phyloP scores from a whole-genome alignment of 2,329 filamentous ascomycete species.

The Thielaviopsis musarum region DNA sequence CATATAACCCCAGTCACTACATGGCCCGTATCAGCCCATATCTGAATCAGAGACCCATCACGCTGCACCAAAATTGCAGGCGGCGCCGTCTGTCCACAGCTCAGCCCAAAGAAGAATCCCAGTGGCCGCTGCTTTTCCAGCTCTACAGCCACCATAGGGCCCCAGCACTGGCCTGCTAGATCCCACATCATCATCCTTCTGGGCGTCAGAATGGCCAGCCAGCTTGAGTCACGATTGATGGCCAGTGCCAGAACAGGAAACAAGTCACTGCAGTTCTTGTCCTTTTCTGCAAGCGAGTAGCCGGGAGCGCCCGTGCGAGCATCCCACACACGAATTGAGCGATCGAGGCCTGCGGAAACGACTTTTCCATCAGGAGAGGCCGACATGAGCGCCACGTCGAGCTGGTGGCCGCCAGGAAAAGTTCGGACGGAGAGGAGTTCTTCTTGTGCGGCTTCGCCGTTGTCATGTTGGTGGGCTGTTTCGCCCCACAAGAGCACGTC shows the following conservation, averaged over 20 bases:
- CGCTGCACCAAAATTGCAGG: constrained; percentile 42
- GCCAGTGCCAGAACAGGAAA: constrained; percentile 47
- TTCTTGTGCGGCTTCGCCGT: constrained; percentile 23
- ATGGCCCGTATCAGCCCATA: constrained; percentile 30
- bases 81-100: neutral
- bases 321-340: constrained; percentile 50
- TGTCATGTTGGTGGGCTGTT: constrained; percentile 26
- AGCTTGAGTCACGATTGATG: constrained; percentile 45
- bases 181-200: constrained; percentile 46
- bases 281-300: constrained; percentile 26
- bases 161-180: constrained; percentile 38
- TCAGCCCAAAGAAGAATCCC: constrained; percentile 42
- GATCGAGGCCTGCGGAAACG: constrained; percentile 54
- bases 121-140: constrained; percentile 40
- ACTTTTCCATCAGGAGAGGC: constrained; percentile 47
- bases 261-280: constrained; percentile 25
- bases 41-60: constrained; percentile 45
- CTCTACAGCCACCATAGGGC: constrained; percentile 35
- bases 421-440: constrained; percentile 40
- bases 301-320: constrained; percentile 27
- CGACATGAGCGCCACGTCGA: constrained; percentile 52
- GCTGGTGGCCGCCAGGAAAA: constrained; percentile 43
- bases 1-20: constrained; percentile 26
- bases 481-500: constrained; percentile 59
- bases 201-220: constrained; percentile 49